Percentiles rank a stretch among this genome's conserved stretches.
phyloP scores from a whole-genome alignment of 371 early-diverging fungal genomes.

The Parasitella parasitica region DNA sequence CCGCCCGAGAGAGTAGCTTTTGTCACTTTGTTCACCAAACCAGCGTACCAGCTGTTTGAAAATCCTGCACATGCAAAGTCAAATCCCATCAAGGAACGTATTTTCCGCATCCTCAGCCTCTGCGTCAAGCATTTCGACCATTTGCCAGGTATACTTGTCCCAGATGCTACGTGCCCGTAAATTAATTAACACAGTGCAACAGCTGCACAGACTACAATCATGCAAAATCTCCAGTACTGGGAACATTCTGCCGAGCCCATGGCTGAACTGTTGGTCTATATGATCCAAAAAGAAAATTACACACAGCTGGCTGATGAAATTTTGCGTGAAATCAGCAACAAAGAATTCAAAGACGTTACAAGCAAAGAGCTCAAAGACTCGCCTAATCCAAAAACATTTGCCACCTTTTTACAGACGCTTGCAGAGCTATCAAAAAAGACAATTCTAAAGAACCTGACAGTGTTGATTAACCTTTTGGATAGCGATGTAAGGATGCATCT shows the following conservation, averaged over 20 bases:
- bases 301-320: slow-evolving; percentile 80
- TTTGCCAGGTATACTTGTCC: slow-evolving; percentile 60
- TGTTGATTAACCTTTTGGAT: slow-evolving; percentile 82
- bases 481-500: slow-evolving; percentile 72
- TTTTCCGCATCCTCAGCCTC: slow-evolving; percentile 63
- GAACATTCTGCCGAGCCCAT: slow-evolving; percentile 91
- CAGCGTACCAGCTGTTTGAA: slow-evolving; percentile 82
- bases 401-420: slow-evolving; percentile 79
- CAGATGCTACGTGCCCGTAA: not conserved
- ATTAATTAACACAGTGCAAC: not conserved
- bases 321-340: slow-evolving; percentile 66
- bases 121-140: slow-evolving; percentile 77
- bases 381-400: slow-evolving; percentile 79
- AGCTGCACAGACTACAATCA: slow-evolving; percentile 81
- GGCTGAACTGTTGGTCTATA: slow-evolving; percentile 79
- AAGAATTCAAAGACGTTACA: slow-evolving; percentile 58
- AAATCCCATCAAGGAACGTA: slow-evolving; percentile 50
- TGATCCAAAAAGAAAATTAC: slow-evolving; percentile 66
- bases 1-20: slow-evolving; percentile 77
- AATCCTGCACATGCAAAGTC: slow-evolving; percentile 68
- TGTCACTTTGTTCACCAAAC: slow-evolving; percentile 83
- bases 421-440: slow-evolving; percentile 80
- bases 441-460: slow-evolving; percentile 82
- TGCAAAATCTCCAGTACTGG: slow-evolving; percentile 89
- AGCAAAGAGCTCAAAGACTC: slow-evolving; percentile 64